Base-by-base conservation (phyloP, 768 basidiomycete genomes). In the Pleurotus giganteus region DNA sequence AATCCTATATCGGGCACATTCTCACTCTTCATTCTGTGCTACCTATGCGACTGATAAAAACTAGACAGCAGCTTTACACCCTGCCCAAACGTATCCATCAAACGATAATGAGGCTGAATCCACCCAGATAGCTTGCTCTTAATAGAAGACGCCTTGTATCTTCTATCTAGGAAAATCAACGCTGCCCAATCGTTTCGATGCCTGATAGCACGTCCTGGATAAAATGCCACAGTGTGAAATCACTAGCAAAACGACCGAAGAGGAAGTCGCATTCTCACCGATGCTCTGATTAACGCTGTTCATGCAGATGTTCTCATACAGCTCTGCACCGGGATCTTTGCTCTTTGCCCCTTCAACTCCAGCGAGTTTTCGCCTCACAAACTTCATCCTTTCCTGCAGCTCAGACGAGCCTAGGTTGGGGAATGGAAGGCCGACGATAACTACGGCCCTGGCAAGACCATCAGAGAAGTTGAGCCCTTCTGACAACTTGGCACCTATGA, bases 281-380 rank as follows among this genome's bases (percentile, higher is more conserved):
- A 99, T 97, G 54, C 91, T 93, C 67, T 99, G 96, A 69, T 99
- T 99, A 50, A 99, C 94, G 0, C 94, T 91, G 59, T 87, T 89
- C 88, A 91, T 91, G 62, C 90, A 91, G 80, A 91, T 81, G 62
- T 91, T 92, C 74, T 91, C 89, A 67, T 94, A 98, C 52, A 96
- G 73, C 70, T 94, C 93, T 19, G 84, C 77, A 4, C 83, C 89
- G 4, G 91, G 87, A 59, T 91, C 85, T 54, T 81, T 84, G 23
- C 27, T n/a, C 15, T 24, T 54, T 74, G 65, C 8, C 79, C 77
- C 0, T 63, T 50, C 7, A 57, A 65, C 4, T 13, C 17, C n/a
- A 19, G 26, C n/a, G 0, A 37, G n/a, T 15, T 21, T 51, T 41
- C 64, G 65, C 57, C 58, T 67, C 26, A 93, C 92, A 60, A 97